phyloP scores from a whole-genome alignment of 441 rosid species.

The Populus hybrid region DNA sequence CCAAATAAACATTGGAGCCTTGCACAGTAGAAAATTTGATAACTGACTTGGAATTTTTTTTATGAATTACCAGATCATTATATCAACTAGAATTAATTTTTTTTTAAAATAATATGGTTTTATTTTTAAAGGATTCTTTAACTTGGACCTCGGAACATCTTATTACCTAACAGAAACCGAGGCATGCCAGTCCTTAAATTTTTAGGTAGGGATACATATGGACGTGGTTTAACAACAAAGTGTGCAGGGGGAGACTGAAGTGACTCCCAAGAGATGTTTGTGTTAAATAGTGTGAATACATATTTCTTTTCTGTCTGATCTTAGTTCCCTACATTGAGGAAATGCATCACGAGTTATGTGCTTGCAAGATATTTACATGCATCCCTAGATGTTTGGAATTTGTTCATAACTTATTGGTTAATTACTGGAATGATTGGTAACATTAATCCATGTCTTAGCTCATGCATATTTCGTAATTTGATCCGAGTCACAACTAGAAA shows the following conservation, averaged over 20 bases:
- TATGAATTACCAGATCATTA: no score
- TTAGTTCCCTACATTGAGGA: slow-evolving; percentile 3
- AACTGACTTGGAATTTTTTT: no score
- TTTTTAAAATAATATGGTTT: no score
- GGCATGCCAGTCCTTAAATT: no score
- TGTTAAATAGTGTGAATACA: slow-evolving; percentile 18
- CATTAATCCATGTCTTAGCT: background rate
- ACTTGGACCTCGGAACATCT: no score
- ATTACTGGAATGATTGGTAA: background rate
- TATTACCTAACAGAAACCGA: no score
- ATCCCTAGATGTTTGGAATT: background rate
- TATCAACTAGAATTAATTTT: no score
- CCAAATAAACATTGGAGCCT: no score
- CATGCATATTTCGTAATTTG: no score
- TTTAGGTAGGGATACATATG: background rate
- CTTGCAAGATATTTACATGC: background rate
- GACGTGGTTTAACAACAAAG: background rate
- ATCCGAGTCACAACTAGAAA: slow-evolving; percentile 49
- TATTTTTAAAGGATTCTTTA: no score
- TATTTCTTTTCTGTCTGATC: slow-evolving; percentile 9
- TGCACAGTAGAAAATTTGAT: no score
- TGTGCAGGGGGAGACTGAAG: background rate
- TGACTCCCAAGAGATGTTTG: slow-evolving; percentile 13
- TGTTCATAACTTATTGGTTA: no score
- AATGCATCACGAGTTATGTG: background rate